phyloP scores from a whole-genome alignment of 345 rosid species.

The Limnanthes douglasii region DNA sequence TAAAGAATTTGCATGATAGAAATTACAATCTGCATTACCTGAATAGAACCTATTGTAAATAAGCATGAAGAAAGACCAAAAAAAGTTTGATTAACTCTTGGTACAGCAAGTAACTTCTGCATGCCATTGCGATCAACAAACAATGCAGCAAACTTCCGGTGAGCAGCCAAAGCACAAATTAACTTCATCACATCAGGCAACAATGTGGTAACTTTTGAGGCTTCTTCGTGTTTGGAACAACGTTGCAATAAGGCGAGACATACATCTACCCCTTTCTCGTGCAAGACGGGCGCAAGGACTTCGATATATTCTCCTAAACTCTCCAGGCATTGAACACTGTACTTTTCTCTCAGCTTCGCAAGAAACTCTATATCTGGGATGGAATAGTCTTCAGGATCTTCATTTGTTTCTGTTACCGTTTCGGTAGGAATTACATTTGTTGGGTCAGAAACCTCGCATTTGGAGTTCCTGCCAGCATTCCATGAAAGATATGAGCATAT shows the following conservation, averaged over 20 bases:
- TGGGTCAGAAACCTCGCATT: constrained; percentile 20
- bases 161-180: constrained; percentile 96
- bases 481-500: too few relatives aligned
- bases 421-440: constrained; percentile 8
- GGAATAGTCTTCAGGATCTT: constrained; percentile 46
- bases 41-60: constrained; percentile 80
- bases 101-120: constrained; percentile 81
- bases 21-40: constrained; percentile 52
- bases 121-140: constrained; percentile 96
- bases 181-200: constrained; percentile 97
- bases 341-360: constrained; percentile 76
- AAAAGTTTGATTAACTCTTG: constrained; percentile 55
- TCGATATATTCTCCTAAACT: constrained; percentile 90
- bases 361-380: constrained; percentile 58
- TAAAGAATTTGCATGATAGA: too few relatives aligned
- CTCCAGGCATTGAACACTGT: constrained; percentile 91
- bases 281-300: constrained; percentile 94
- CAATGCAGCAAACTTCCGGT: constrained; percentile 91
- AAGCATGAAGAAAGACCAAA: constrained; percentile 93
- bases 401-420: constrained; percentile 25
- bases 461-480: constrained; percentile 36
- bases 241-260: constrained; percentile 68
- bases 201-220: constrained; percentile 23
- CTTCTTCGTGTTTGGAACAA: constrained; percentile 34
- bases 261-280: constrained; percentile 95